Base-by-base conservation (phyloP, 2,329 filamentous ascomycete species). In the Ilyonectria robusta region DNA sequence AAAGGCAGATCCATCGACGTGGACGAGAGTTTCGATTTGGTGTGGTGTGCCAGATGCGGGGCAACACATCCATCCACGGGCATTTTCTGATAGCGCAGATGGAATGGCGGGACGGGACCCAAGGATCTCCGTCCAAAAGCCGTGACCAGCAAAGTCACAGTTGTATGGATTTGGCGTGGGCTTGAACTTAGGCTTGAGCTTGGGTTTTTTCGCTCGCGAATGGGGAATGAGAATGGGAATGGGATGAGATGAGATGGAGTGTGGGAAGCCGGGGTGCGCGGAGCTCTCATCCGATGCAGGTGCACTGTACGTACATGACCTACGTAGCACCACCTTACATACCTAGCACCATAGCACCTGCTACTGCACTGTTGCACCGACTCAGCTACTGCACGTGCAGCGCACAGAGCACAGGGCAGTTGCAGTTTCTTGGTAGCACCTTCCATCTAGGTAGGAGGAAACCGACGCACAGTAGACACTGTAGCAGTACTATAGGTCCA, bases 21-120 rank as follows among this genome's bases (percentile, higher is more conserved):
- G 46, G 58, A 46, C 51, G 57, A 65, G 57, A 65, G 63, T 65
- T 65, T 61, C 26, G 63, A 61, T 57, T 59, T 53, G 53, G 63
- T 53, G 42, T 61, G 51, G 63, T 56, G 57, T 44, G 42, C 44
- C 26, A 42, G 26, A 50, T 65, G 63, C 57, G 63, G 63, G 63
- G 63, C 63, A 56, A 19, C n/a, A 55, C 55, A 59, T 59, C 56
- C 56, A 50, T 59, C 21, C 26, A 23, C 42, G 56, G 29, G 31
- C 31, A 37, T 50, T 46, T 44, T 33, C 17, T 23, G 33, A 50
- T 47, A 47, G 46, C 44, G 46, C 33, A 31, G 11, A 29, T 21
- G 23, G 44, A 21, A 53, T 53, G 50, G 33, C 31, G 48, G 48
- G 48, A 51, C 48, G 26, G 48, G 48, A 33, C 33, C 48, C 26